Evolutionary conservation across 2,329 filamentous ascomycete species (phyloP).

Genomic region (Scedosporium dehoogii): DNA sequence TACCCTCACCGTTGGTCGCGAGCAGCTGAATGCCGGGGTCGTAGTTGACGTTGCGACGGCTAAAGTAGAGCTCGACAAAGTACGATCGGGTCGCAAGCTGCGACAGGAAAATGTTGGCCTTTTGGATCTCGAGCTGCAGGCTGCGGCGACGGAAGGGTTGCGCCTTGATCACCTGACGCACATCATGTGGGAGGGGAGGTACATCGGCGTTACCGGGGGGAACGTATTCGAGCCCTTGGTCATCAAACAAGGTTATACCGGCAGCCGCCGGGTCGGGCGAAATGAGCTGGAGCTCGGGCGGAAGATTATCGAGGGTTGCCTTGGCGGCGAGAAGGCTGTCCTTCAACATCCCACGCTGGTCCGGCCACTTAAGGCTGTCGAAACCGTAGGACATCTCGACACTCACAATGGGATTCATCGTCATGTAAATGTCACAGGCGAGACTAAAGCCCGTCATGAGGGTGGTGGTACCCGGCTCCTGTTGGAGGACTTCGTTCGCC

Average conservation of each 20-base stretch:
- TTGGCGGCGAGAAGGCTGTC: constrained; percentile 64
- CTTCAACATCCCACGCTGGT: constrained; percentile 64
- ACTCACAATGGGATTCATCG: constrained; percentile 69
- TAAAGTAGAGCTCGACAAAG: constrained; percentile 78
- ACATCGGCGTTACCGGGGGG: background rate
- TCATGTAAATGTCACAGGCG: constrained; percentile 67
- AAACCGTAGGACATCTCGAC: constrained; percentile 76
- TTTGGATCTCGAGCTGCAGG: constrained; percentile 80
- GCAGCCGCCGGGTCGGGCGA: constrained; percentile 20
- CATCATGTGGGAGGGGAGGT: constrained; percentile 22
- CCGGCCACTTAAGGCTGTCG: constrained; percentile 64
- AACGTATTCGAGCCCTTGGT: constrained; percentile 15
- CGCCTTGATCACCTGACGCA: constrained; percentile 38
- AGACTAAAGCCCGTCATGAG: constrained; percentile 72
- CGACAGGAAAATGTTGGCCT: constrained; percentile 79
- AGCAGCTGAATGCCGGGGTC: constrained; percentile 20
- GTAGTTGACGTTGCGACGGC: constrained; percentile 55
- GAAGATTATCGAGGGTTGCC: constrained; percentile 55
- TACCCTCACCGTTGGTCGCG: constrained; percentile 23
- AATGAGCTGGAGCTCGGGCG: constrained; percentile 55
- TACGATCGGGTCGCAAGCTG: constrained; percentile 75
- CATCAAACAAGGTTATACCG: constrained; percentile 15
- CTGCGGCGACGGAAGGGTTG: constrained; percentile 41
- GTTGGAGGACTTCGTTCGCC: constrained; percentile 57
- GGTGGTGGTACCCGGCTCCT: constrained; percentile 58